Evolutionary conservation across 1,284 basidiomycete species (phyloP), one percentile per base, ranked within the genome.

Genomic region (Acaromyces ingoldii): DNA sequence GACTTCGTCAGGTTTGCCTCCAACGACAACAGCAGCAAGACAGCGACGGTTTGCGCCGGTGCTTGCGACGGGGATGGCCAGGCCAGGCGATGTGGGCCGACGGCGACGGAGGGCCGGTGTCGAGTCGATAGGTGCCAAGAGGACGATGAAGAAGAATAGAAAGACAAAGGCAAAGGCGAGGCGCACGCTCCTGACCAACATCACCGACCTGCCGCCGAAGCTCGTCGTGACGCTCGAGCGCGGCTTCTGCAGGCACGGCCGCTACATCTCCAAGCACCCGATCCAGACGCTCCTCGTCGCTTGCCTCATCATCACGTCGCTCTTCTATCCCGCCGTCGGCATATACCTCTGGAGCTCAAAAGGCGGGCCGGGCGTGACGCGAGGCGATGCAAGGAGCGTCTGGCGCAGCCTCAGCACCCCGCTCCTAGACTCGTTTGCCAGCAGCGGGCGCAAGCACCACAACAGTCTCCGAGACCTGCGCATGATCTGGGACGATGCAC

Each of bases 221-320:
- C n/a, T n/a, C n/a, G n/a, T n/a, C n/a, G n/a, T n/a, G n/a, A n/a
- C 28, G 17, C 25, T 53, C 11, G 55, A 55, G n/a, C 26, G 33
- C 26, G 37, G 42, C 9, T 67, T 67, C 19, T 62, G 63, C 7
- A 39, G 43, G 22, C 71, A 73, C 45, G 71, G 69, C 7, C 55
- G 63, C 24, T 62, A 61, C 53, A 69, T 74, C 38, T 68, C 71
- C 17, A 55, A 57, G 4, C 88, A 90, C 74, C 89, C 95, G 79
- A 92, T 93, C 51, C 85, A 91, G 48, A 87, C 95, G 30, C 86
- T 98, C 66, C 82, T 98, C 58, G 86, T 95, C 55, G 93, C 90
- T 52, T 87, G 88, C 55, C 82, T 96, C 56, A 89, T 97, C 69
- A 96, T 98, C 78, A 93, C 91, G 41, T 91, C 89, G 36, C 84